Percentiles rank a stretch among this genome's conserved stretches.
These are phyloP conservation scores for Adansonia grandidieri DNA, from an alignment of 441 rosid genomes.

Conservation along the genomic window DNA sequence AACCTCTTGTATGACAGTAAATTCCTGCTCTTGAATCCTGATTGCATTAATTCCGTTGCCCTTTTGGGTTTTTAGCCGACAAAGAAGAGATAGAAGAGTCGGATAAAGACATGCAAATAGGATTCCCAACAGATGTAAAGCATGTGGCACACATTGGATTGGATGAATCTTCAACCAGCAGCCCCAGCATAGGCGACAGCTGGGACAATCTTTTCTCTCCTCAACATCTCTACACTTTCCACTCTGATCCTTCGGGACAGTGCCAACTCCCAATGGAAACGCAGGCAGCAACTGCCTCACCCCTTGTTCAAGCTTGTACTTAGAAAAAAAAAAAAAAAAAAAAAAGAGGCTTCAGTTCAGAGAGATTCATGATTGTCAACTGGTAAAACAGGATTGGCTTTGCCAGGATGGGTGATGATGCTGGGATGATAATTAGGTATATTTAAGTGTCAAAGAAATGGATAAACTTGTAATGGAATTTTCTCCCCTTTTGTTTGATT, in stretches of 20 bases:
- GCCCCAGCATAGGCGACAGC: background rate
- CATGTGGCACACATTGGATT: constrained; percentile 89
- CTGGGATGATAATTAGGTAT: background rate
- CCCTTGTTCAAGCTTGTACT: constrained; percentile 16
- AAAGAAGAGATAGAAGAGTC: constrained; percentile 60
- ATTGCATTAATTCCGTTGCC: too few species aligned
- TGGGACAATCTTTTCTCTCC: constrained; percentile 15
- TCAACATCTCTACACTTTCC: constrained; percentile 2
- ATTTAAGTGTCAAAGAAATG: background rate
- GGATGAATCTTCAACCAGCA: constrained; percentile 50
- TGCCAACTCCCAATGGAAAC: constrained; percentile 33
- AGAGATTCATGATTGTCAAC: background rate
- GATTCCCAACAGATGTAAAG: constrained; percentile 89
- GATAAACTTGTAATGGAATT: background rate
- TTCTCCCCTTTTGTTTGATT: too few species aligned
- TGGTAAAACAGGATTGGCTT: background rate
- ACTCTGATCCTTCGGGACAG: constrained; percentile 30
- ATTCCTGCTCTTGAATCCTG: too few species aligned
- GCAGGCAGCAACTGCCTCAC: background rate
- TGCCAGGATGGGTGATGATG: background rate
- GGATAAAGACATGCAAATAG: constrained; percentile 65
- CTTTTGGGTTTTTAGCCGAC: constrained; percentile 40
- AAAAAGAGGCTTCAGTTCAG: too few species aligned
- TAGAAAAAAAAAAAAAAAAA: background rate
- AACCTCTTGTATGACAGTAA: background rate